These are phyloP conservation scores for Yarrowia sp. DNA, from an alignment of 805 yeast species.

Conservation along the genomic window DNA sequence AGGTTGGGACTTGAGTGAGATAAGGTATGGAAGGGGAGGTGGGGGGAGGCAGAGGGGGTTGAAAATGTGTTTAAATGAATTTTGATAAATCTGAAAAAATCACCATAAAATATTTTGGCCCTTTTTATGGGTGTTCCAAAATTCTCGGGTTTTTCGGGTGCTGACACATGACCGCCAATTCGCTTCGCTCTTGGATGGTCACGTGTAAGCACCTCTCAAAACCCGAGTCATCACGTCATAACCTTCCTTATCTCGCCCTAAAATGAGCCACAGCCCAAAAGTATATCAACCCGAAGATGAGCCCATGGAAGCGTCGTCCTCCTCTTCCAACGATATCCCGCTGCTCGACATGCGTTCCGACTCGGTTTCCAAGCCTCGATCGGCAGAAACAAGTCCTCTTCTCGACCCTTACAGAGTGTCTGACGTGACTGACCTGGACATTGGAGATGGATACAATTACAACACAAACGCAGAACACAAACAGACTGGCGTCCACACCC, in stretches of 20 bases:
- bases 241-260: conserved; percentile 11
- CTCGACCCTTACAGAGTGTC: conserved; percentile 23
- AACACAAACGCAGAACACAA: not conserved
- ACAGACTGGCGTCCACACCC: not conserved
- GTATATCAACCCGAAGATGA: conserved; percentile 5
- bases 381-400: conserved; percentile 14
- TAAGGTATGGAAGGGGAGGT: too few species aligned
- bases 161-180: not conserved
- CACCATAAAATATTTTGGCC: too few species aligned
- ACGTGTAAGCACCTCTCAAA: not conserved
- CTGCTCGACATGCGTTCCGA: conserved; percentile 17
- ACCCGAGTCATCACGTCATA: conserved; percentile 32
- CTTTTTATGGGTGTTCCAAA: too few species aligned
- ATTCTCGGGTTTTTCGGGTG: too few species aligned
- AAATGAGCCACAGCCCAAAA: conserved; percentile 24
- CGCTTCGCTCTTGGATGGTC: not conserved
- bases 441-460: not conserved
- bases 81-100: too few species aligned
- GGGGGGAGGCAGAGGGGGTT: too few species aligned
- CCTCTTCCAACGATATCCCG: not conserved
- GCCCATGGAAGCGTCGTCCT: not conserved
- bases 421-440: conserved; percentile 30
- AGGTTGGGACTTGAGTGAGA: too few species aligned
- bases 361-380: conserved; percentile 14
- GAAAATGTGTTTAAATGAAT: too few species aligned